Conservation (phyloP, 805 yeast genomes). For the Blastobotrys attinorum region DNA sequence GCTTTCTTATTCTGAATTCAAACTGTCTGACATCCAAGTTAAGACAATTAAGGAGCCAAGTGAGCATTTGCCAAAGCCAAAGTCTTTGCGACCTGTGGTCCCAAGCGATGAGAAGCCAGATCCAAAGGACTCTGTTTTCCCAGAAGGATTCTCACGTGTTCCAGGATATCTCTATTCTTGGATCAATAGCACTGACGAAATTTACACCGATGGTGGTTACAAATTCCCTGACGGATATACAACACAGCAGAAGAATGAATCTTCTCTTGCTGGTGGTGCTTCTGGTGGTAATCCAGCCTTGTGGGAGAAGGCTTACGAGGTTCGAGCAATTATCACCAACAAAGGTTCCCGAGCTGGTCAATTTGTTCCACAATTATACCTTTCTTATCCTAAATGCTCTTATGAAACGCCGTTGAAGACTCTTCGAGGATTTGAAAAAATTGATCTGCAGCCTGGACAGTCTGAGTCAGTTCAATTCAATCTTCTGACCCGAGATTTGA, state of each 20-base stretch:
- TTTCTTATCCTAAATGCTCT: constrained; percentile 36
- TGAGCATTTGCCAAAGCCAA: constrained; percentile 36
- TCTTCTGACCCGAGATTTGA: constrained; percentile 44
- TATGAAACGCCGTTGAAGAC: constrained; percentile 42
- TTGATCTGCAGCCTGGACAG: constrained; percentile 38
- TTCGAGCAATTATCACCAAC: constrained; percentile 39
- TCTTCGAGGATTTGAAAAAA: constrained; percentile 49
- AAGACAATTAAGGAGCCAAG: constrained; percentile 39
- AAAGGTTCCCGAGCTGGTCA: constrained; percentile 41
- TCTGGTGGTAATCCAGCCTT: constrained; percentile 52
- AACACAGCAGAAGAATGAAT: constrained; percentile 23
- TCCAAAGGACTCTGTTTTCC: constrained; percentile 31
- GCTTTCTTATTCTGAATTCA: constrained; percentile 42
- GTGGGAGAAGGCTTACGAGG: constrained; percentile 45
- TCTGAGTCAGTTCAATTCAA: constrained; percentile 30
- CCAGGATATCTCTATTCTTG: constrained; percentile 51
- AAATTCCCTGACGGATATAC: constrained; percentile 34
- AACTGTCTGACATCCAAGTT: constrained; percentile 33
- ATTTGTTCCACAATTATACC: constrained; percentile 45
- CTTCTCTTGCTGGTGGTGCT: constrained; percentile 32
- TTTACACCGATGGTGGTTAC: constrained; percentile 30
- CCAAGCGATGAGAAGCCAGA: constrained; percentile 29
- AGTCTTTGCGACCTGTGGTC: background rate
- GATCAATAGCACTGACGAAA: constrained; percentile 27
- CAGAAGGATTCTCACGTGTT: constrained; percentile 45